Evolutionary conservation across 2,329 filamentous ascomycete species (phyloP).

Genomic region (Penicillium sp.): DNA sequence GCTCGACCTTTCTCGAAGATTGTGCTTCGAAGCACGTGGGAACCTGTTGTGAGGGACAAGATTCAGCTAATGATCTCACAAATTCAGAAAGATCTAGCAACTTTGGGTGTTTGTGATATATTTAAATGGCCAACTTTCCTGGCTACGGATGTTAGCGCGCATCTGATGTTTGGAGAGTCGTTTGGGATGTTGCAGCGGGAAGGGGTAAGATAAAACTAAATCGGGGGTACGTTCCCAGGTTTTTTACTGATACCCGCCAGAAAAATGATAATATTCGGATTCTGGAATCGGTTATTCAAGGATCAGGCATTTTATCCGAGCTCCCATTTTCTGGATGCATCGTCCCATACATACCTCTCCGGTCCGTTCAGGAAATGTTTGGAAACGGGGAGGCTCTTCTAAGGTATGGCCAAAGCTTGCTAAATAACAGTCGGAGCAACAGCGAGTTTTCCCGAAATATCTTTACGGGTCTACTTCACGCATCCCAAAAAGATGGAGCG

Average conservation of each 20-base stretch:
- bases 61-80: conserved; percentile 40
- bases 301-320: neutral
- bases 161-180: conserved; percentile 54
- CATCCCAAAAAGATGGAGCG: neutral
- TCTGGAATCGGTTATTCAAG: neutral
- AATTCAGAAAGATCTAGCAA: conserved; percentile 17
- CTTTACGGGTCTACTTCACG: neutral
- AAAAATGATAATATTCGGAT: neutral
- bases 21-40: conserved; percentile 3
- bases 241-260: neutral
- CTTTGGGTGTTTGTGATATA: conserved; percentile 40
- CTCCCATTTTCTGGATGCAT: neutral
- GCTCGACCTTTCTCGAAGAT: conserved; percentile 34
- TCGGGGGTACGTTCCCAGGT: neutral
- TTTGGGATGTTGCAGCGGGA: conserved; percentile 37
- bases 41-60: conserved; percentile 42
- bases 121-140: conserved; percentile 54
- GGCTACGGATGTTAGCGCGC: conserved; percentile 51
- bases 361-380: neutral
- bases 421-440: neutral
- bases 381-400: neutral
- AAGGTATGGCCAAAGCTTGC: neutral
- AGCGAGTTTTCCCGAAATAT: neutral
- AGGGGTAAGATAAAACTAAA: neutral
- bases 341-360: neutral